A percentile compares a stretch with the other conserved stretches of the same genome.
Evolutionary conservation across 345 rosid species (phyloP).

Genomic region (Eucalyptus paniculata): DNA sequence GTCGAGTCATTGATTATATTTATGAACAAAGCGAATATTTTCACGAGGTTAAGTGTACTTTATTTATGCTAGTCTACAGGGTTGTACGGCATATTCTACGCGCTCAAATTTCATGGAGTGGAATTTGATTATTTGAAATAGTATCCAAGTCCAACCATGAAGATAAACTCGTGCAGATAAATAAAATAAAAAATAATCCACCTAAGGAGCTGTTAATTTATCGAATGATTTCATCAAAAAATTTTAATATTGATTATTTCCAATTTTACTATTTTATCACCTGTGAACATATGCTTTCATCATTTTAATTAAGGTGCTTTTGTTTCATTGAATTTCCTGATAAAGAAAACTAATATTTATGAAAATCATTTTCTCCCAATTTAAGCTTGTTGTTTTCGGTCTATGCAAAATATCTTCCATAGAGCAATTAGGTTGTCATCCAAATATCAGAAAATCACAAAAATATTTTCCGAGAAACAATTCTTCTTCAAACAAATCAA

Average conservation of each 20-base stretch:
- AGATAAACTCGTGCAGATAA: neutral
- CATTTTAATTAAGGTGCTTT: neutral
- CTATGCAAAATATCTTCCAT: neutral
- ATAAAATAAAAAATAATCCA: neutral
- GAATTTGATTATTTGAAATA: neutral
- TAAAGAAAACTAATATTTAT: neutral
- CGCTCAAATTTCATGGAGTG: neutral
- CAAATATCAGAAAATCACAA: neutral
- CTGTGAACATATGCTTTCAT: neutral
- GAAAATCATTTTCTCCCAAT: neutral
- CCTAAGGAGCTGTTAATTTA: neutral
- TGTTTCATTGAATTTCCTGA: neutral
- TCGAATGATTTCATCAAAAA: neutral
- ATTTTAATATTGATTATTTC: neutral
- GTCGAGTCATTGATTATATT: neutral
- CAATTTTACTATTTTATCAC: neutral
- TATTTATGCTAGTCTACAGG: neutral
- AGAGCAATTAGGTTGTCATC: neutral
- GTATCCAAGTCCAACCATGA: neutral
- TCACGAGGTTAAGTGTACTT: neutral
- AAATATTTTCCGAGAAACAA: too few species aligned
- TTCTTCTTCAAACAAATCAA: too few species aligned
- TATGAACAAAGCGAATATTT: neutral
- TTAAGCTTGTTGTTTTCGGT: neutral
- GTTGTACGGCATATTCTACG: neutral